Evolutionary conservation across 2,329 filamentous ascomycete genomes (phyloP).

Genomic region (Fusarium bulbicola): DNA sequence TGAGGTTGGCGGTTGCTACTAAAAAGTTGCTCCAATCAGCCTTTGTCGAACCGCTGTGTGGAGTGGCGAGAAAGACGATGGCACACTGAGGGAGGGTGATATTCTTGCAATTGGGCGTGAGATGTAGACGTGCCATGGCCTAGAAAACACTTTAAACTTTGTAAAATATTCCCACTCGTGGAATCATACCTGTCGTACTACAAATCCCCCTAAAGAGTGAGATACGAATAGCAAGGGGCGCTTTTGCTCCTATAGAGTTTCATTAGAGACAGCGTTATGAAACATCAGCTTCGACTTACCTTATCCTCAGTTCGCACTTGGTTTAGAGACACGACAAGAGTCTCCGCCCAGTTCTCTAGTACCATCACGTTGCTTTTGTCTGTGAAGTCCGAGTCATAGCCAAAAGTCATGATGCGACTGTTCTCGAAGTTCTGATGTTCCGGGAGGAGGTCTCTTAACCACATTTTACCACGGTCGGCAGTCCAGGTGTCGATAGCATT

Average conservation of each 20-base stretch:
- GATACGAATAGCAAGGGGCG: no score
- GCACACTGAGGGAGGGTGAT: rapidly evolving
- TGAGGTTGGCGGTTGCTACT: rapidly evolving
- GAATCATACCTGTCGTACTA: not conserved
- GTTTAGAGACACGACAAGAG: rapidly evolving
- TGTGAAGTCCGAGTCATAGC: rapidly evolving
- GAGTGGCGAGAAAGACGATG: rapidly evolving
- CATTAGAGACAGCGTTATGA: no score
- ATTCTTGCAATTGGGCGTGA: rapidly evolving
- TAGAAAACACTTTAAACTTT: not conserved
- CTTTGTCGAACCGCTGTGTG: rapidly evolving
- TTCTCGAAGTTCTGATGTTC: rapidly evolving
- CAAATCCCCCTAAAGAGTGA: no score
- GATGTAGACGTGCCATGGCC: not conserved
- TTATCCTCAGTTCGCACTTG: not conserved
- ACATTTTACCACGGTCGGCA: rapidly evolving
- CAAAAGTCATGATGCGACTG: not conserved
- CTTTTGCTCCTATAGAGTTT: no score
- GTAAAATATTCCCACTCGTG: no score
- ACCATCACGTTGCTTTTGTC: rapidly evolving
- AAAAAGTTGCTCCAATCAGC: not conserved
- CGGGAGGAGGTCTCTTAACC: rapidly evolving
- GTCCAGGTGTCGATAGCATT: not conserved
- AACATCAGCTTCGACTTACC: no score
- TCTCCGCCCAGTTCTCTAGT: rapidly evolving